These are phyloP conservation scores for Vanrija pseudolonga DNA, from an alignment of 1,284 basidiomycete genomes.

Conservation along the genomic window DNA sequence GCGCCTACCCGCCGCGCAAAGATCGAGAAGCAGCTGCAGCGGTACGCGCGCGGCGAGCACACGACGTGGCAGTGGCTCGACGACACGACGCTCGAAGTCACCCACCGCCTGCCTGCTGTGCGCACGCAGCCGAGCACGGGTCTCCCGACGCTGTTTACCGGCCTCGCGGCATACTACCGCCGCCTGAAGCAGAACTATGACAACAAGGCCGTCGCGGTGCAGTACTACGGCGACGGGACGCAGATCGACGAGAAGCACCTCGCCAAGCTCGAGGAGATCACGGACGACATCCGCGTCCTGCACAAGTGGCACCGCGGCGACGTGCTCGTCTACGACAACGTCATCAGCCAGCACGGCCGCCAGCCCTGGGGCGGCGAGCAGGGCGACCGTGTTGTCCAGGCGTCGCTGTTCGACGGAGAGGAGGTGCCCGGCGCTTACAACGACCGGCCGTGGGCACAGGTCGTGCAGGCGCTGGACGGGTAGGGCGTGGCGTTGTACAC, in stretches of 20 bases:
- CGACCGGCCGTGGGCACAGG: conserved; percentile 7
- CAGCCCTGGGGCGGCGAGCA: conserved; percentile 13
- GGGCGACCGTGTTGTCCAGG: conserved; percentile 8
- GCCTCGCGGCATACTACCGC: conserved; percentile 7
- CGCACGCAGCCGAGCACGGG: conserved; percentile 4
- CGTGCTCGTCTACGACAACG: conserved; percentile 15
- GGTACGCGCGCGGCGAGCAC: conserved; percentile 11
- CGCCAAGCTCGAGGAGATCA: conserved; percentile 11
- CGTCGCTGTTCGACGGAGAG: conserved; percentile 7
- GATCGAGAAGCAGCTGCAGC: conserved; percentile 13
- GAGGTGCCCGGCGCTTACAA: conserved; percentile 5
- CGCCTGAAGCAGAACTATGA: conserved; percentile 2
- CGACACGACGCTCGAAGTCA: conserved; percentile 10
- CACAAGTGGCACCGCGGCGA: conserved; percentile 16
- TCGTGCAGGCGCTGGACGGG: conserved; percentile 4
- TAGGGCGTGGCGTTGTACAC: not conserved
- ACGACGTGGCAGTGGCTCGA: conserved; percentile 17
- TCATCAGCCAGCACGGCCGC: conserved; percentile 13
- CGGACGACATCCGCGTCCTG: conserved; percentile 13
- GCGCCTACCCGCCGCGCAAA: conserved; percentile 3
- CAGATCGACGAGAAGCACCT: conserved; percentile 13
- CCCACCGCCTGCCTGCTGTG: conserved; percentile 10
- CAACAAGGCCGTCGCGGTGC: not conserved
- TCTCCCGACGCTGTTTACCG: conserved; percentile 9
- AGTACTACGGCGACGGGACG: conserved; percentile 16